Evolutionary conservation across 2,329 filamentous ascomycete genomes (phyloP).

Genomic region (Cercospora sp.): DNA sequence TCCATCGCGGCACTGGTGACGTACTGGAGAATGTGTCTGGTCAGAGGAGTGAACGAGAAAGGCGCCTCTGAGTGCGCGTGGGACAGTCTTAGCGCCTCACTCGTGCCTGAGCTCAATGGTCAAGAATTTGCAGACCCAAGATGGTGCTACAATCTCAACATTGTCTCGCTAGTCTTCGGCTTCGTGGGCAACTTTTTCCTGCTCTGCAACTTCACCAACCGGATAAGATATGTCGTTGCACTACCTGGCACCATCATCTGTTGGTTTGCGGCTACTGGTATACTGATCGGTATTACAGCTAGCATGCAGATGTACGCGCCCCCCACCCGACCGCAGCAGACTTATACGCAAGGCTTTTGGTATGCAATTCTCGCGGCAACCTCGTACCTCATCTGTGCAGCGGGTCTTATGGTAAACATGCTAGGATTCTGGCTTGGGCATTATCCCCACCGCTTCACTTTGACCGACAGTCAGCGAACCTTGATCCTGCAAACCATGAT

Average conservation of each 20-base stretch:
- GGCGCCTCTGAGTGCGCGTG: slow-evolving; percentile 37
- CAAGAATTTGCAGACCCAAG: slow-evolving; percentile 65
- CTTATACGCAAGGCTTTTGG: slow-evolving; percentile 81
- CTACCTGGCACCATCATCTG: slow-evolving; percentile 79
- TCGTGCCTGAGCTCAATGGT: slow-evolving; percentile 55
- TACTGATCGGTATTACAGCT: slow-evolving; percentile 66
- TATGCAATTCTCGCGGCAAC: slow-evolving; percentile 78
- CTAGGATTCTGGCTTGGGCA: slow-evolving; percentile 72
- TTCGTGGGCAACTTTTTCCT: slow-evolving; percentile 78
- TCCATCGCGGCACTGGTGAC: slow-evolving; percentile 83
- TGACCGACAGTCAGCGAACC: slow-evolving; percentile 79
- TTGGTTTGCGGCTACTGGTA: slow-evolving; percentile 67
- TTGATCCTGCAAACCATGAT: slow-evolving; percentile 88
- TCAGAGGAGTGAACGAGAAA: slow-evolving; percentile 48
- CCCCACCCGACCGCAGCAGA: slow-evolving; percentile 50
- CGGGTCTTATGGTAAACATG: slow-evolving; percentile 77
- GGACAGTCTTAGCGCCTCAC: slow-evolving; percentile 25
- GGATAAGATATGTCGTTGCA: slow-evolving; percentile 77
- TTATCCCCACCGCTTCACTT: slow-evolving; percentile 74
- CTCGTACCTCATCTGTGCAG: slow-evolving; percentile 76
- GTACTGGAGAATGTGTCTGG: slow-evolving; percentile 68
- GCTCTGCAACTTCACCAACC: slow-evolving; percentile 80
- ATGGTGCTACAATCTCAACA: slow-evolving; percentile 76
- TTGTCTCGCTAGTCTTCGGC: slow-evolving; percentile 72
- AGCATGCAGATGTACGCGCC: slow-evolving; percentile 64